Base-by-base conservation (phyloP, 257 asterid genomes). In the Plantago major region DNA sequence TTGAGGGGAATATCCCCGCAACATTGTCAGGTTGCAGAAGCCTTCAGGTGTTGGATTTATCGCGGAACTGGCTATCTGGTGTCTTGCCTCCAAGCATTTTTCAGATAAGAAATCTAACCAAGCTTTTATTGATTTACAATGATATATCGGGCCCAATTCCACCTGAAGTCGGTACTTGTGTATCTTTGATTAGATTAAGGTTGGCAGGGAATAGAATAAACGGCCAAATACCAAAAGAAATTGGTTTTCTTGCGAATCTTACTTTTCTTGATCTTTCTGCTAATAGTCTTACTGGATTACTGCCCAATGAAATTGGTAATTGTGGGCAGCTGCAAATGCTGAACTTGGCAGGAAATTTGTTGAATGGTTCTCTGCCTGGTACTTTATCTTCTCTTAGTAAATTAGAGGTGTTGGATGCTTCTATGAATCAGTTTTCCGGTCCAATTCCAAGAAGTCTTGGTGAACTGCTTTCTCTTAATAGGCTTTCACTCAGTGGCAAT, bases 21-120 rank as follows among this genome's bases (percentile, higher is more conserved):
- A 73, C 76, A 7, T 55, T 88, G 58, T 82, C 85, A 1, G 86
- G 88, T 43, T 81, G 90, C 75, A 49, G 56, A 53, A 85, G 90
- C 82, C 88, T 88, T 15, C 92, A 83, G 46, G 86, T 89, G 14
- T 62, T 88, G 76, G 96, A 88, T 64, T 78, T 88, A 57, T 83
- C 95, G 2, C 83, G 73, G 7, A 88, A 88, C 65, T 72, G 70
- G 28, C 74, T 88, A 2, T 81, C 86, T 2, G 95, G 96, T 62
- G 77, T 73, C 67, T 62, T 88, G 17, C 86, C 96, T 6, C 57
- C 85, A 1, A 51, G 70, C 58, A 73, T 88, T 69, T 88, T 85
- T 62, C 85, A 74, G 76, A 76, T 88, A 11, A 74, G 60, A 17
- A 85, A 88, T 76, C 63, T 88, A 5, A 81, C 92, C 2, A 88